Evolutionary conservation across 2,329 filamentous ascomycete species (phyloP), one percentile per base, ranked within the genome.

Genomic region (Macroventuria anomochaeta): DNA sequence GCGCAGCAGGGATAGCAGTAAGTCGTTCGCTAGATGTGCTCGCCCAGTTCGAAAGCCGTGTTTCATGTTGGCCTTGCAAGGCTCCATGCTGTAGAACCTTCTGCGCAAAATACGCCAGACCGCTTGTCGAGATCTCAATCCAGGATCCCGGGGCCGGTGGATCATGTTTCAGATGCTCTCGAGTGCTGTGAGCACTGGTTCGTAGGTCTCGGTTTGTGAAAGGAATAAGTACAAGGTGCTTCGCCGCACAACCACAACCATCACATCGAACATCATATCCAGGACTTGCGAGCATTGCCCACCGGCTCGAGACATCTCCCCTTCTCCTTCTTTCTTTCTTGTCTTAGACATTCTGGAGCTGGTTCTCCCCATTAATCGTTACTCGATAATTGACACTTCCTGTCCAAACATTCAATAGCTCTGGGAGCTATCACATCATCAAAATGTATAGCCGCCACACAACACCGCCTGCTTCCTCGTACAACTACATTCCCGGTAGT

Each of bases 391-490:
- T 65, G 50, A 53, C 46, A 55, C 44, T 54, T 54, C 40, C 32
- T 46, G 25, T 50, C 46, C 53, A 46, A 49, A 41, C 36, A 41
- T 29, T 41, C 41, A 71, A 70, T 54, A 54, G 51, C 51, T 75
- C 74, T 67, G 70, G 74, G 67, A 76, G 70, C 75, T 68, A 59
- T 46, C 54, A 57, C 46, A 58, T 38, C 47, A 59, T 56, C 64
- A 67, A 57, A 59, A 70, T 80, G 78, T 78, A 73, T 61, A 72
- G 69, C 63, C 75, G 77, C 64, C 76, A 79, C 48, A 68, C 76
- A 55, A 81, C 79, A 43, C 79, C 79, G 25, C 77, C 78, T 29
- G 67, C 70, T 31, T 63, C 71, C 37, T 63, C 73, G 49, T 71
- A 65, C 65, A 64, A 63, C 62, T 75, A 74, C 64, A 63, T 73